These are phyloP conservation scores for Solanum dulcamara DNA, from an alignment of 257 asterid genomes.

Conservation along the genomic window DNA sequence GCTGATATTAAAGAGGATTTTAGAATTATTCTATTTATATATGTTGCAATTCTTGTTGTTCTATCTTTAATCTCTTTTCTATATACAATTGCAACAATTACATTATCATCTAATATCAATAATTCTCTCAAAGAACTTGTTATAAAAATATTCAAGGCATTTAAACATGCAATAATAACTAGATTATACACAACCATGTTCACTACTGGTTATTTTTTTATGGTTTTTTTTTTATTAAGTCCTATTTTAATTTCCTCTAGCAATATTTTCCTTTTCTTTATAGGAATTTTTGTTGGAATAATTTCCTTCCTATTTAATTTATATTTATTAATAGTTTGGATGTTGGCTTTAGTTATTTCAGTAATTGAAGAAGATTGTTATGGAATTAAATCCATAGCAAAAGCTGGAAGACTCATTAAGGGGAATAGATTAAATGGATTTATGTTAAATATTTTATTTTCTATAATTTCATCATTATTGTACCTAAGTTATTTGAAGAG, in stretches of 20 bases:
- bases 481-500: not conserved
- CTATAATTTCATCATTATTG: not conserved
- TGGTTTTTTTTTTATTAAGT: not conserved
- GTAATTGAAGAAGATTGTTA: constrained; percentile 31
- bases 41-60: not conserved
- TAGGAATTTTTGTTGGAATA: constrained; percentile 2
- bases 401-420: constrained; percentile 21
- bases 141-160: not conserved
- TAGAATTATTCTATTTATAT: not conserved
- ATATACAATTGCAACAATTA: not conserved
- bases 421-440: constrained; percentile 37
- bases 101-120: not conserved
- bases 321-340: constrained; percentile 6
- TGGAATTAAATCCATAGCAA: constrained; percentile 32
- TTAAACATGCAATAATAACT: constrained; percentile 9
- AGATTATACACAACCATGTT: constrained; percentile 20
- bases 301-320: not conserved
- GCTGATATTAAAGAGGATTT: not conserved
- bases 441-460: constrained; percentile 14
- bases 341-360: constrained; percentile 19
- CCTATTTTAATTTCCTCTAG: not conserved
- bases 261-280: not conserved
- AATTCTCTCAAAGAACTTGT: constrained; percentile 7
- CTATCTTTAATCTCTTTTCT: not conserved
- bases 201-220: constrained; percentile 2